A percentile compares a stretch with the other conserved stretches of the same genome.
phyloP scores from a whole-genome alignment of 2,329 filamentous ascomycete species.

The Ascomycota sp. region DNA sequence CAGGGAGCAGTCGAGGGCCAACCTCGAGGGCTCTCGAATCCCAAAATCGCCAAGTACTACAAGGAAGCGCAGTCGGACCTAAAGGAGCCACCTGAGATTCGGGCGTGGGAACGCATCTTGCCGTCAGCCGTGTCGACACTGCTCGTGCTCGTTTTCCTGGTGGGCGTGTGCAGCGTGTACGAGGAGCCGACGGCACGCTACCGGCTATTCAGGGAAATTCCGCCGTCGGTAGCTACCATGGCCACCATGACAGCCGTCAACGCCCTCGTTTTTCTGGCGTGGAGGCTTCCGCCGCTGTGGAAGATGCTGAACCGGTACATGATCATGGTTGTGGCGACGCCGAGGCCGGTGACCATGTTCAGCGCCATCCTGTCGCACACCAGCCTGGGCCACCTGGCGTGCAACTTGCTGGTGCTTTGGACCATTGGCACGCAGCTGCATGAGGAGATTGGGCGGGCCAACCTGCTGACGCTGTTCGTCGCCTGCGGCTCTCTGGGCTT shows the following conservation, averaged over 20 bases:
- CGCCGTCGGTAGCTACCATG: conserved; percentile 45
- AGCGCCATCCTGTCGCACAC: conserved; percentile 53
- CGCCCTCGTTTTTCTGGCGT: conserved; percentile 30
- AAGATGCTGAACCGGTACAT: conserved; percentile 47
- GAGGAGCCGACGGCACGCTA: conserved; percentile 28
- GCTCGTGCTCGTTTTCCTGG: conserved; percentile 22
- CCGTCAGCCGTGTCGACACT: conserved; percentile 30
- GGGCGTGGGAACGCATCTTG: conserved; percentile 28
- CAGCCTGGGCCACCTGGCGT: conserved; percentile 32
- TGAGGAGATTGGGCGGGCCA: conserved; percentile 47
- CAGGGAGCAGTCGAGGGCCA: conserved; percentile 19
- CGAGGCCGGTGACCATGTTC: conserved; percentile 39
- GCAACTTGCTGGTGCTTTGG: conserved; percentile 47
- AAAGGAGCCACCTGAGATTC: conserved; percentile 29
- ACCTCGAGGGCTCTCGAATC: conserved; percentile 18
- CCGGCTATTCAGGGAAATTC: conserved; percentile 38
- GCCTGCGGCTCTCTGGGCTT: conserved; percentile 36
- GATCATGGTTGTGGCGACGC: conserved; percentile 41
- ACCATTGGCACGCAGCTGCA: conserved; percentile 47
- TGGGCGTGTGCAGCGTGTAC: conserved; percentile 26
- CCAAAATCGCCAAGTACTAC: conserved; percentile 17
- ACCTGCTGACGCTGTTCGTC: conserved; percentile 49
- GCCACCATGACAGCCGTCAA: conserved; percentile 40
- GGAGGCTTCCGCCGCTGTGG: conserved; percentile 47
- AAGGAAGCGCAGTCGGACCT: conserved; percentile 28